Evolutionary conservation across 1,284 basidiomycete species (phyloP).

Genomic region (Puccinia horiana): DNA sequence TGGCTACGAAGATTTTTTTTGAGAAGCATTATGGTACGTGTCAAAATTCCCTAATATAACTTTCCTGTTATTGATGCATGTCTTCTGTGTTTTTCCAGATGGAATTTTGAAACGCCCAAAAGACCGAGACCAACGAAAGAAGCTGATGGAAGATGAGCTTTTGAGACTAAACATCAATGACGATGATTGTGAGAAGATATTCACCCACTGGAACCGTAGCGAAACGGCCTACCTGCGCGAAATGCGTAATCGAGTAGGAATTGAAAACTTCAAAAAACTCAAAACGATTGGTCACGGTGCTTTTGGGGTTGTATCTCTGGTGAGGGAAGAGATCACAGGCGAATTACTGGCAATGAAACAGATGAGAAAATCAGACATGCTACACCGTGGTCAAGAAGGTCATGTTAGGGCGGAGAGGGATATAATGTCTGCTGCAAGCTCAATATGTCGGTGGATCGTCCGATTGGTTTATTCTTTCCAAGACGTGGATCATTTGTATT

Average conservation of each 20-base stretch:
- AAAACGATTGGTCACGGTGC: constrained; percentile 96
- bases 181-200: constrained; percentile 70
- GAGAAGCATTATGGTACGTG: constrained; percentile 79
- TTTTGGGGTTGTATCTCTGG: constrained; percentile 92
- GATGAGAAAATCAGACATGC: constrained; percentile 93
- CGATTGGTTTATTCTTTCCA: constrained; percentile 84
- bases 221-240: constrained; percentile 87
- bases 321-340: constrained; percentile 75
- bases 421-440: constrained; percentile 71
- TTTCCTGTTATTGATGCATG: neutral
- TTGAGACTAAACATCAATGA: constrained; percentile 70
- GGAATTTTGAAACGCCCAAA: constrained; percentile 69
- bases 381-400: constrained; percentile 96
- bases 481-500: constrained; percentile 85
- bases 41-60: neutral
- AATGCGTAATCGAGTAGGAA: constrained; percentile 75
- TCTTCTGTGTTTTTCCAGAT: constrained; percentile 57
- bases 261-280: constrained; percentile 80
- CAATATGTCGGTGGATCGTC: constrained; percentile 82
- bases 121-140: constrained; percentile 77
- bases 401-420: constrained; percentile 89
- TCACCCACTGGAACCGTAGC: constrained; percentile 77
- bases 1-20: constrained; percentile 88
- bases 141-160: constrained; percentile 86
- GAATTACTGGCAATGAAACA: constrained; percentile 94